Base-by-base conservation (phyloP, 2,329 filamentous ascomycete genomes). In the Trichoderma arundinaceum region DNA sequence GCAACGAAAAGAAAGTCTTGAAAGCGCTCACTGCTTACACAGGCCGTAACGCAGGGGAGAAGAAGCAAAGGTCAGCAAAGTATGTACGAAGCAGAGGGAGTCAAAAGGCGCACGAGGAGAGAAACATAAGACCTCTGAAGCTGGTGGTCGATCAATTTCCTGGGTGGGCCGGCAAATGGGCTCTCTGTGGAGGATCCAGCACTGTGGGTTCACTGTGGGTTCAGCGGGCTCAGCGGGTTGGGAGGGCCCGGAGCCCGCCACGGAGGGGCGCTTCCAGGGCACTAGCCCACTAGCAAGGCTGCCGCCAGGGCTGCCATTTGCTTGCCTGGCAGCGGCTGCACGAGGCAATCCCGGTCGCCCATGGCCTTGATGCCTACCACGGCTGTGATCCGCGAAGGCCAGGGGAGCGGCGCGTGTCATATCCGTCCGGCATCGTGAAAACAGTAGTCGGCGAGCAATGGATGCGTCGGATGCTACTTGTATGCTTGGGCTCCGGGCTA, bases 61-160 rank as follows among this genome's bases (percentile, higher is more conserved):
- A 48, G 10, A 44, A 32, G 49, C 28, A 61, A 19, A 49, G n/a
- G 53, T 48, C 33, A 60, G 43, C 51, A 38, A 38, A 32, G 22
- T 19, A 46, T 15, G 57, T 32, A 33, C 22, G 38, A 28, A 41
- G 41, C 22, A 49, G 57, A 33, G 43, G 43, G 43, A 39, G 63
- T 22, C 22, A 54, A 56, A 53, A 46, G 28, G 32, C 15, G 39
- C n/a, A 32, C 17, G 53, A 61, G 22, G 22, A 28, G 35, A 61
- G 58, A 51, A 62, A 39, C 43, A 60, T 60, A 17, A 59, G 35
- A 43, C 51, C 57, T 51, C 39, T 15, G n/a, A 60, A 35, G 46
- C 28, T 44, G 63, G 48, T 52, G 59, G 57, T 61, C 44, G 49
- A 63, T 66, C 64, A 65, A 66, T 66, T 66, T 66, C 49, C 64